phyloP scores from a whole-genome alignment of 164 flowering plant genomes.

The Tetrastigma voinierianum region DNA sequence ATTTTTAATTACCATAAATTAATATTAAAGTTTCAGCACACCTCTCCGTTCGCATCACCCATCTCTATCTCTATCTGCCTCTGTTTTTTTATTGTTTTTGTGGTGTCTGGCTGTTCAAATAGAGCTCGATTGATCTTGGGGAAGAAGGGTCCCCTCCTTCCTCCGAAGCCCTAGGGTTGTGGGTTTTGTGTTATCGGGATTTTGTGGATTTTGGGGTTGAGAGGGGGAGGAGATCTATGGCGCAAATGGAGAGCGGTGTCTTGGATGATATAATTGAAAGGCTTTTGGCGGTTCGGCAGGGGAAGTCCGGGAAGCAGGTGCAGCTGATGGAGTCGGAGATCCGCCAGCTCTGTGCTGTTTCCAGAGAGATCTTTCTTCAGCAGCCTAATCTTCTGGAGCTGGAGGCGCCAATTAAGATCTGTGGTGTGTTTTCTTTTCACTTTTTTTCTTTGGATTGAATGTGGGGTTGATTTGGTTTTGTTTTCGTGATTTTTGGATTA shows the following conservation, averaged over 20 bases:
- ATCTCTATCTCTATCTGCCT: slow-evolving; percentile 1
- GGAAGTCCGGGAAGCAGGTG: slow-evolving; percentile 34
- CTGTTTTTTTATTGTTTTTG: background rate
- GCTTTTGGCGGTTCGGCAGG: slow-evolving; percentile 30
- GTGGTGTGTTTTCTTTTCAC: slow-evolving; percentile 21
- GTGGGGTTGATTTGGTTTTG: background rate
- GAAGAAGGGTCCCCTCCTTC: too few relatives aligned
- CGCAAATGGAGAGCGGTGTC: slow-evolving; percentile 31
- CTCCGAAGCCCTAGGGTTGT: too few relatives aligned
- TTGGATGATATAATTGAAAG: slow-evolving; percentile 35
- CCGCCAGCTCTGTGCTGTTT: slow-evolving; percentile 31
- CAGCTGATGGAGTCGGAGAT: slow-evolving; percentile 39
- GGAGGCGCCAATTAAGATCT: slow-evolving; percentile 43
- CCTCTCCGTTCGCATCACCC: background rate
- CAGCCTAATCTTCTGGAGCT: slow-evolving; percentile 43
- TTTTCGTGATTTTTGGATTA: background rate
- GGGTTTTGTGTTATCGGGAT: too few relatives aligned
- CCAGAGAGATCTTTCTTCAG: slow-evolving; percentile 34
- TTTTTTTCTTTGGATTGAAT: background rate
- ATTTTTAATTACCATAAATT: too few relatives aligned
- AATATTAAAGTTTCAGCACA: too few relatives aligned
- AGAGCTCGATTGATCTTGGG: too few relatives aligned
- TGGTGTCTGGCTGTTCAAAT: background rate
- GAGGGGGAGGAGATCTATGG: slow-evolving; percentile 8
- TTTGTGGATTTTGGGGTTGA: background rate